Base-by-base conservation (phyloP, 371 early-diverging fungal species). In the Apophysomyces ossiformis region DNA sequence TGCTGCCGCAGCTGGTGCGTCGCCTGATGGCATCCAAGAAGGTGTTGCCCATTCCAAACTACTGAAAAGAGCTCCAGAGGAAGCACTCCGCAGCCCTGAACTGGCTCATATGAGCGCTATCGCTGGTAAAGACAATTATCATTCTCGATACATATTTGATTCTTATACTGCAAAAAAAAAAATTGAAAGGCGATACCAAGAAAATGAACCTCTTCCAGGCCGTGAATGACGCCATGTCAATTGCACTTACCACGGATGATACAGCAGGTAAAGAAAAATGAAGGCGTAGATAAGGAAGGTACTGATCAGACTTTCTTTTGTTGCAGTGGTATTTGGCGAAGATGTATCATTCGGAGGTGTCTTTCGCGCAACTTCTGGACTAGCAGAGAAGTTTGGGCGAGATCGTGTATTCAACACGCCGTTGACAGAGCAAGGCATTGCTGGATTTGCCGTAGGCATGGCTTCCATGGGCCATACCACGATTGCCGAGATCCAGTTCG, bases 341-440 rank as follows among this genome's bases (percentile, higher is more conserved):
- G 99, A 98, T 84, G 98, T 98, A 4, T 93, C 94, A 0, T 98
- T 99, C 81, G 98, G 98, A 68, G 98, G 98, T 16, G 98, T 99
- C 4, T 99, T 99, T 77, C 87, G 98, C 50, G 96, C 96, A 76
- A 95, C 98, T 2, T 87, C 96, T 64, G 96, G 96, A 7, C 79
- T 99, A 37, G 89, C 92, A 1, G 93, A 96, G 57, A 93, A 93
- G 76, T 97, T 93, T 83, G 98, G 92, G 54, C 77, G 84, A 63
- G 94, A 95, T 69, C 91, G 98, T 44, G 97, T 97, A 5, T 99
- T 98, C 84, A 99, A 98, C 84, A 96, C 97, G 12, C 99, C 98
- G 8, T 75, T 99, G 68, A 92, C 95, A 12, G 98, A 98, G 76
- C 97, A 97, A 76, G 99, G 96, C 36, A 93, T 99, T 67, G 96